These are phyloP conservation scores for Paramecium biaurelia DNA, from an alignment of 73 alveolate species.

Conservation along the genomic window DNA sequence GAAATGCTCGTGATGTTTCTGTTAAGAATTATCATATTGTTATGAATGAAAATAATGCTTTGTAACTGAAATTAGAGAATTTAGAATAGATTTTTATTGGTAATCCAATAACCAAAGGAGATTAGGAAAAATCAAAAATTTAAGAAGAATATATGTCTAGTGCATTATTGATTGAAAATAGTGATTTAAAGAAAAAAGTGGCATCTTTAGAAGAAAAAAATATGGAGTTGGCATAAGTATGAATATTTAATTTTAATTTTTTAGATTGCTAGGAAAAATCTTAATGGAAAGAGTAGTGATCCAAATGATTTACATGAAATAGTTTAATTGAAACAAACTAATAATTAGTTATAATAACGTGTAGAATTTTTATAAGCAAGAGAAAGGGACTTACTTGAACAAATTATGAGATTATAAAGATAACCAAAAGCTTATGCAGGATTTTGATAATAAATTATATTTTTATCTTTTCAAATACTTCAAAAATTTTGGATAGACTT, in stretches of 20 bases:
- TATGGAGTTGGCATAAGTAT: slow-evolving; percentile 71
- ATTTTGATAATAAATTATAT: not conserved
- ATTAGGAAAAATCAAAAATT: slow-evolving; percentile 76
- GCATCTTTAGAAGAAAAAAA: slow-evolving; percentile 91
- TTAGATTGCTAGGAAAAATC: slow-evolving; percentile 49
- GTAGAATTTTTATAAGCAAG: slow-evolving; percentile 92
- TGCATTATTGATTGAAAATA: slow-evolving; percentile 91
- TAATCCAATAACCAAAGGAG: slow-evolving; percentile 82
- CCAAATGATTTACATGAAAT: slow-evolving; percentile 77
- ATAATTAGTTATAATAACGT: slow-evolving; percentile 83
- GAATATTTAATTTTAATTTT: not conserved
- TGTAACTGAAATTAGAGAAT: slow-evolving; percentile 90
- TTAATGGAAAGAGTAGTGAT: slow-evolving; percentile 65
- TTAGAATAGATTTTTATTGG: slow-evolving; percentile 95
- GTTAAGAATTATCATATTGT: slow-evolving; percentile 92
- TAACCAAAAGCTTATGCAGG: slow-evolving; percentile 59
- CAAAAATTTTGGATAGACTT: not conserved
- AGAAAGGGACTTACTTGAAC: slow-evolving; percentile 91
- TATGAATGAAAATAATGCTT: slow-evolving; percentile 89
- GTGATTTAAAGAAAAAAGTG: slow-evolving; percentile 91
- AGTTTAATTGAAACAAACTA: slow-evolving; percentile 82
- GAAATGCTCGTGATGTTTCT: slow-evolving; percentile 85
- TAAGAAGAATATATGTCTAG: slow-evolving; percentile 89
- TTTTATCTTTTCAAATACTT: not conserved
- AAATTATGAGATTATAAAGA: slow-evolving; percentile 72